A percentile compares a stretch with the other conserved stretches of the same genome.
Evolutionary conservation across 2,329 filamentous ascomycete genomes (phyloP).

Genomic region (Alternaria solani): DNA sequence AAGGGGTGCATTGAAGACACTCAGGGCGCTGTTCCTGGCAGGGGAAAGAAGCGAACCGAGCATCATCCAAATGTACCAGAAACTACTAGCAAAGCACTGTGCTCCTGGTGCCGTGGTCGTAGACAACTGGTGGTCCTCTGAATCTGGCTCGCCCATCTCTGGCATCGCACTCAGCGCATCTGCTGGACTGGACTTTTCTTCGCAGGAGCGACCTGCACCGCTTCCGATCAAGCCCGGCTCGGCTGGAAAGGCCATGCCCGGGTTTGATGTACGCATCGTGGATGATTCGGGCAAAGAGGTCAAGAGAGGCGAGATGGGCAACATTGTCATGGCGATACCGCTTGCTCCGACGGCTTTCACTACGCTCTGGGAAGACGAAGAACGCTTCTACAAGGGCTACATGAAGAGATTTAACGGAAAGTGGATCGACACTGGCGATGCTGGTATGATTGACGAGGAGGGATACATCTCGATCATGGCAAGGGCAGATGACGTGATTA

Average conservation of each 20-base stretch:
- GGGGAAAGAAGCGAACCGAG: conserved; percentile 89
- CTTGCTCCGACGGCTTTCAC: conserved; percentile 87
- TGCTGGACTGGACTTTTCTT: conserved; percentile 63
- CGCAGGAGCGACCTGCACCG: conserved; percentile 55
- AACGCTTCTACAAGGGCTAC: conserved; percentile 85
- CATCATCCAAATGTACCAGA: conserved; percentile 82
- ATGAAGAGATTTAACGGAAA: conserved; percentile 79
- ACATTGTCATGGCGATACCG: conserved; percentile 85
- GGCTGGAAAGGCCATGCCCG: conserved; percentile 89
- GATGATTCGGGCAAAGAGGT: conserved; percentile 81
- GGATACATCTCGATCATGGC: conserved; percentile 71
- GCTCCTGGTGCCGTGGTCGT: conserved; percentile 69
- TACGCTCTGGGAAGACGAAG: conserved; percentile 84
- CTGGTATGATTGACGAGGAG: conserved; percentile 82
- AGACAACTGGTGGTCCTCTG: conserved; percentile 79
- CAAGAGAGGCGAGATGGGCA: conserved; percentile 79
- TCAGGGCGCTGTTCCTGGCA: conserved; percentile 82
- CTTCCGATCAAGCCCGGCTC: conserved; percentile 79
- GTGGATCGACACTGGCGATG: conserved; percentile 92
- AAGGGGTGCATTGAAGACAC: conserved; percentile 72
- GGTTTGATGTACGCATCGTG: conserved; percentile 86
- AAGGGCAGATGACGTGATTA: conserved; percentile 84
- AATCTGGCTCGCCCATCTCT: conserved; percentile 73
- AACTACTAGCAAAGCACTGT: conserved; percentile 72
- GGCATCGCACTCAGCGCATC: conserved; percentile 70